A percentile compares a stretch with the other conserved stretches of the same genome.
These are phyloP conservation scores for Vinca major DNA, from an alignment of 305 asterid species.

Conservation along the genomic window DNA sequence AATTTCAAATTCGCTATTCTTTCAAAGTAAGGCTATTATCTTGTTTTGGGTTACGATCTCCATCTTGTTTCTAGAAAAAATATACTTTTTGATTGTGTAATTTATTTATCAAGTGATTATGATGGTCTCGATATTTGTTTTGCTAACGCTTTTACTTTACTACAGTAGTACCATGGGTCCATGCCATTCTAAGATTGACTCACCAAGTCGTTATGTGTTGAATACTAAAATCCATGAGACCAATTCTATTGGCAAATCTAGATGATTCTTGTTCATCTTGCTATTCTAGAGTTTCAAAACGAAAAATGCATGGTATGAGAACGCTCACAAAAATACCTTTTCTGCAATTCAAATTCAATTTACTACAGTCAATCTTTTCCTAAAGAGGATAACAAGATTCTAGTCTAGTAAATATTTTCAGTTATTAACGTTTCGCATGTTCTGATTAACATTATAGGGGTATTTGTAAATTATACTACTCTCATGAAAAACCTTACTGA, in stretches of 20 bases:
- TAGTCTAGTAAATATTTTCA: not conserved
- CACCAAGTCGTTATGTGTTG: not conserved
- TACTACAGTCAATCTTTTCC: not conserved
- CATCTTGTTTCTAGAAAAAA: constrained; percentile 6
- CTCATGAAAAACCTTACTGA: not conserved
- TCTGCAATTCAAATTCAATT: not conserved
- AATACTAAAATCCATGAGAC: too few species aligned
- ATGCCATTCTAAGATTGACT: not conserved
- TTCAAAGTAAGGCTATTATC: constrained; percentile 60
- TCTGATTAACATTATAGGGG: too few species aligned
- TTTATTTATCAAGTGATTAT: not conserved
- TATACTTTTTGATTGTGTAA: not conserved
- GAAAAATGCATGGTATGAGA: too few species aligned
- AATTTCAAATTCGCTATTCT: constrained; percentile 74
- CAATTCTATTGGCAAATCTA: not conserved
- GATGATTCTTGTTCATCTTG: not conserved
- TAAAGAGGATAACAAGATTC: too few species aligned
- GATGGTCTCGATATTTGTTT: not conserved
- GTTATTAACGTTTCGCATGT: not conserved
- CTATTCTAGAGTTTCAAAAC: not conserved
- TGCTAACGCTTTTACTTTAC: not conserved
- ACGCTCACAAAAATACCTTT: not conserved
- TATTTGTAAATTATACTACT: not conserved
- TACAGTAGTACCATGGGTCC: not conserved
- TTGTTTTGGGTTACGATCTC: constrained; percentile 15